Conservation (phyloP, 1,284 basidiomycete genomes). For the Cystobasidium sp. region DNA sequence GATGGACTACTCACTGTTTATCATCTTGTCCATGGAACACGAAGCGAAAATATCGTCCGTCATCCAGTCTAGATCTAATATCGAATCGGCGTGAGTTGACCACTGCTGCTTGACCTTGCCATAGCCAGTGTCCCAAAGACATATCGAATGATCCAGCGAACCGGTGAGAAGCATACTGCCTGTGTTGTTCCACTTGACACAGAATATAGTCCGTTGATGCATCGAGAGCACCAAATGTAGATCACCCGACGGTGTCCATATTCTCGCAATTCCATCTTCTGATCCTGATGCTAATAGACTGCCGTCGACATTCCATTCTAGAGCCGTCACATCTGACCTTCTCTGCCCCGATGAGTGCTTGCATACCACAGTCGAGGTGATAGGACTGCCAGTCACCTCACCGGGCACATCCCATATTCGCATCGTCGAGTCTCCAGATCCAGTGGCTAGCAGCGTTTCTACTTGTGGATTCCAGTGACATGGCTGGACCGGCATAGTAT, state of each 20-base stretch:
- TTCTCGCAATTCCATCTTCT: conserved; percentile 64
- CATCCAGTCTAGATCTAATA: conserved; percentile 79
- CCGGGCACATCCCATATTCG: conserved; percentile 73
- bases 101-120: conserved; percentile 53
- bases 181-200: conserved; percentile 49
- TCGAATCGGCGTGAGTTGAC: conserved; percentile 64
- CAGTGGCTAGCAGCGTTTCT: conserved; percentile 70
- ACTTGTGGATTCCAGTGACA: conserved; percentile 76
- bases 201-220: conserved; percentile 52
- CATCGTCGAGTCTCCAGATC: conserved; percentile 77
- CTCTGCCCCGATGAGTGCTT: conserved; percentile 60
- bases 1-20: conserved; percentile 48
- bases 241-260: conserved; percentile 62
- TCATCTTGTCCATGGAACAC: conserved; percentile 68
- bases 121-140: conserved; percentile 51
- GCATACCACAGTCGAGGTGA: conserved; percentile 63
- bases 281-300: conserved; percentile 64
- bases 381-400: conserved; percentile 56
- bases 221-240: conserved; percentile 53
- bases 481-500: conserved; percentile 62
- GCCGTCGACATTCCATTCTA: conserved; percentile 68
- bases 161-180: conserved; percentile 52
- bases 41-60: conserved; percentile 72
- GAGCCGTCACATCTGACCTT: conserved; percentile 73
- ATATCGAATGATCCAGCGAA: conserved; percentile 50